Conservation (phyloP, 345 rosid species). For the Ricinus communis region DNA sequence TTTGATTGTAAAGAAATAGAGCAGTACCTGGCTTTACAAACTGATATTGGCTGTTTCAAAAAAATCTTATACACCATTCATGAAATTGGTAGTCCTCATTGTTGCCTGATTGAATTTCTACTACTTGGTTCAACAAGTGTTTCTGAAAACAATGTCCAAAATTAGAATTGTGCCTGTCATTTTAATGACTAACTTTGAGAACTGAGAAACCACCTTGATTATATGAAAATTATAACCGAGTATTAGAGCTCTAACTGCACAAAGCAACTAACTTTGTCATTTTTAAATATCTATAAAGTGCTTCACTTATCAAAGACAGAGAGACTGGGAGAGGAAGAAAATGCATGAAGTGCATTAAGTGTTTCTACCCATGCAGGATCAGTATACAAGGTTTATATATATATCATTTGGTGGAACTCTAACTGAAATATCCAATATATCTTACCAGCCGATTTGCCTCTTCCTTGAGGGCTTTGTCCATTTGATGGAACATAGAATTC, state of each 20-base stretch:
- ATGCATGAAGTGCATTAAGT: neutral
- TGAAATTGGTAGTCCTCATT: neutral
- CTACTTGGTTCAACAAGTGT: constrained; percentile 14
- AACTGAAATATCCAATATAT: neutral
- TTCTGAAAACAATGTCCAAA: neutral
- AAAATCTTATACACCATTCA: neutral
- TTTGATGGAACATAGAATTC: neutral
- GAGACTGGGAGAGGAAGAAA: too few relatives aligned
- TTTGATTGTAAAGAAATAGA: neutral
- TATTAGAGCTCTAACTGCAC: too few relatives aligned
- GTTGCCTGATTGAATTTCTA: neutral
- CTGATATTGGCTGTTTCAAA: neutral
- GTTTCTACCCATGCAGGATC: neutral
- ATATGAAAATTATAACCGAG: too few relatives aligned
- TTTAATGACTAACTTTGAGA: too few relatives aligned
- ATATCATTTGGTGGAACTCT: neutral
- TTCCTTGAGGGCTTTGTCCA: neutral
- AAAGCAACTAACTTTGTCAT: too few relatives aligned
- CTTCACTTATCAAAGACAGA: neutral
- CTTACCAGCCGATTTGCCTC: constrained; percentile 7
- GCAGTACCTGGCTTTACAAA: neutral
- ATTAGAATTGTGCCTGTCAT: neutral
- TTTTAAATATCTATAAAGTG: too few relatives aligned
- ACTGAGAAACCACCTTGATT: neutral
- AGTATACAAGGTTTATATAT: neutral